These are phyloP conservation scores for Pezicula carpinea DNA, from an alignment of 2,329 filamentous ascomycete species.

Conservation along the genomic window DNA sequence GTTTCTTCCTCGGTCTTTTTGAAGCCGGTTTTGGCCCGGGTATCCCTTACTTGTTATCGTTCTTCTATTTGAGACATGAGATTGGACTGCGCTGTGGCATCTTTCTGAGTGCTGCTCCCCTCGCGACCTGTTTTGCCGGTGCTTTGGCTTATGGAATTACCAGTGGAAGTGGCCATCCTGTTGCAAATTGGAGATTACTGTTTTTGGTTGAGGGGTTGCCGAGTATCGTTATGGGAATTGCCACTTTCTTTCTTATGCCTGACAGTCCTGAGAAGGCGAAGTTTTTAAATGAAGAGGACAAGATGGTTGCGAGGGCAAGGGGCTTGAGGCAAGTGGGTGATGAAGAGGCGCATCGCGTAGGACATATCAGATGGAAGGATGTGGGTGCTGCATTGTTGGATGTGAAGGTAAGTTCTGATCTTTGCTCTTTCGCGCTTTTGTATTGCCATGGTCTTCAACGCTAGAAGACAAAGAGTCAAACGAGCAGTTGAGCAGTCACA, in stretches of 20 bases:
- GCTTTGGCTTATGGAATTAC: slow-evolving; percentile 66
- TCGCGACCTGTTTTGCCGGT: slow-evolving; percentile 66
- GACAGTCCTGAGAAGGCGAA: slow-evolving; percentile 47
- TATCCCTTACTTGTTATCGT: slow-evolving; percentile 39
- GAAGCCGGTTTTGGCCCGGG: slow-evolving; percentile 39
- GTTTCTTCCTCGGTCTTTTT: slow-evolving; percentile 38
- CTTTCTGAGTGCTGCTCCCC: slow-evolving; percentile 60
- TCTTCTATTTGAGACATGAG: slow-evolving; percentile 49
- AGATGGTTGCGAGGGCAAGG: slow-evolving; percentile 48
- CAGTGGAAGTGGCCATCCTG: slow-evolving; percentile 44
- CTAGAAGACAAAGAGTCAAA: neutral
- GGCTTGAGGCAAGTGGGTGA: slow-evolving; percentile 48
- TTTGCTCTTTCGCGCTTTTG: neutral
- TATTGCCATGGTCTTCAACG: too few species aligned
- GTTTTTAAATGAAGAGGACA: slow-evolving; percentile 40
- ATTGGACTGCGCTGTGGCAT: slow-evolving; percentile 67
- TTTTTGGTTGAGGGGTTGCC: slow-evolving; percentile 64
- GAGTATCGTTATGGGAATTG: slow-evolving; percentile 46
- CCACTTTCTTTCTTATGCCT: slow-evolving; percentile 50
- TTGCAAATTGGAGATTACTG: slow-evolving; percentile 60
- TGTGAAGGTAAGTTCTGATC: slow-evolving; percentile 31
- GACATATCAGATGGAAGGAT: slow-evolving; percentile 40
- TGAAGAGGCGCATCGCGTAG: slow-evolving; percentile 42
- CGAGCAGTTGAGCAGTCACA: neutral
- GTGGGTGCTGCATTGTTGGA: slow-evolving; percentile 41